Evolutionary conservation across 139 green algal species (phyloP), one percentile per base, ranked within the genome.

Genomic region (Picochlorum sp.): DNA sequence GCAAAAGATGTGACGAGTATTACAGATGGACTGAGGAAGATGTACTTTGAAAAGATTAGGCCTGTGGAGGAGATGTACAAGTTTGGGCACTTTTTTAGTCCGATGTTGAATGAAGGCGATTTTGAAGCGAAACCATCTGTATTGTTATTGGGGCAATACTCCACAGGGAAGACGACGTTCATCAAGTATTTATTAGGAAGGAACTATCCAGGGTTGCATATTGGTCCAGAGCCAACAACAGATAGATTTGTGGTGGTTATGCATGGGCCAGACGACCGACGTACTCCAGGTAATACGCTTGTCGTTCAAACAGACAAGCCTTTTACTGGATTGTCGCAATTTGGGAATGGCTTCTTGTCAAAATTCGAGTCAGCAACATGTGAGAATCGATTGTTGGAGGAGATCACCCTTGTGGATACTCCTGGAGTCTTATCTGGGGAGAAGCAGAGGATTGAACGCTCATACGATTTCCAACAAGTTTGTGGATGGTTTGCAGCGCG

Each of bases 61-160:
- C 90, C 92, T 0, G 69, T 98, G 57, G 92, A 98, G 67, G 84
- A 96, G 23, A 66, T 68, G 18, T 97, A 93, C 81, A 92, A 92
- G 73, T 98, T 97, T 75, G 80, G 80, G 6, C 73, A 86, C 68
- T 98, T 98, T 64, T 95, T 95, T 78, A 85, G 68, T 10, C 87
- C 89, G 6, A 60, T 90, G 47, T 62, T 95, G 28, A 89, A 72
- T 28, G 84, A 91, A 66, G 76, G 74, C 41, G 93, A 98, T 74
- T 98, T 98, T 74, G 85, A 97, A 44, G 90, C 92, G 62, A 98
- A 98, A 80, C 93, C 93, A 13, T 85, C 73, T 14, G 86, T 98
- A 56, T 82, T 98, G 78, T 83, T 98, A 60, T 85, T 98, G 61
- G 93, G 93, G 0, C 93, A 98, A 78, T 98, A 98, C 84, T 87